phyloP scores from a whole-genome alignment of 225 moss, liverwort and hornwort species.

The Physcomitrellopsis africana region DNA sequence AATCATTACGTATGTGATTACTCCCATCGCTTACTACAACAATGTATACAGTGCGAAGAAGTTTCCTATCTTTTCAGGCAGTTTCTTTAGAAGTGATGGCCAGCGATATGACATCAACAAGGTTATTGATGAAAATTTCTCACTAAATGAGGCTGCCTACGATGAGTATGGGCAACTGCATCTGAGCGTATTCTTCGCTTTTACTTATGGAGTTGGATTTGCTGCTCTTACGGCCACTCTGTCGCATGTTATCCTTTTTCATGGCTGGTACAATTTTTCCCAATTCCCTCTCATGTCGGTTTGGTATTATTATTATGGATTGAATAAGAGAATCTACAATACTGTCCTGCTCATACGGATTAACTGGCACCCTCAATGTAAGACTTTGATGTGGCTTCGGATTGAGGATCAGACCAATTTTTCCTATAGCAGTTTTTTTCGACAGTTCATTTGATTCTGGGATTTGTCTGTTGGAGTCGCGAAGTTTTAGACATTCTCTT shows the following conservation, averaged over 20 bases:
- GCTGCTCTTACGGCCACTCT: conserved; percentile 67
- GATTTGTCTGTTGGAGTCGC: neutral
- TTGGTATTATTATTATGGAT: conserved; percentile 4
- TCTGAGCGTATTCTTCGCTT: conserved; percentile 66
- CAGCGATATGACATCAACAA: conserved; percentile 39
- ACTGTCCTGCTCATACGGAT: neutral
- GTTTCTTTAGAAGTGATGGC: conserved; percentile 49
- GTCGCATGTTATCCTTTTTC: conserved; percentile 69
- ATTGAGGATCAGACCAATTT: neutral
- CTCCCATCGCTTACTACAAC: conserved; percentile 65
- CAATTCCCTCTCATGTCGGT: neutral
- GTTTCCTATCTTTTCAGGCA: conserved; percentile 72
- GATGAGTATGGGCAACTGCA: conserved; percentile 52
- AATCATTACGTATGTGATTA: conserved; percentile 54
- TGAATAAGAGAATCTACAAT: neutral
- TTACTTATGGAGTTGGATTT: conserved; percentile 69
- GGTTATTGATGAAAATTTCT: conserved; percentile 48
- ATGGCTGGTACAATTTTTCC: conserved; percentile 55
- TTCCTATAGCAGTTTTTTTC: neutral
- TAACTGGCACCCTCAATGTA: neutral
- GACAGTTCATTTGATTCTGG: neutral
- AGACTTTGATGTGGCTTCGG: neutral
- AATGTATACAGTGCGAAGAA: conserved; percentile 50
- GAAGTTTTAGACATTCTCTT: neutral
- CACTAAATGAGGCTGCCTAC: conserved; percentile 56